These are phyloP conservation scores for Dianthus caryophyllus DNA, from an alignment of 148 eudicot species.

Conservation along the genomic window DNA sequence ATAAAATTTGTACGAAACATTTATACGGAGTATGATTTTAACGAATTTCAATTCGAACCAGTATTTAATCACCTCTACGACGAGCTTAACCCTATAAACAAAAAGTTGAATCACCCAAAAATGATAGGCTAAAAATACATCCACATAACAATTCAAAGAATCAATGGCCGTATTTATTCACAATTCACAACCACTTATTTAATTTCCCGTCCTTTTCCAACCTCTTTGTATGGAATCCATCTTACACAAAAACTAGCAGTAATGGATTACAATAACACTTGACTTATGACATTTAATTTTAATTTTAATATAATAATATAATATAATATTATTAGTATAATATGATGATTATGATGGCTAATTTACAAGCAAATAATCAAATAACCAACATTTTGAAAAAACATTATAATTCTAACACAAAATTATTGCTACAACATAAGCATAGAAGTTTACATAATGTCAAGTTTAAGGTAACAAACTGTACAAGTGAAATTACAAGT, in stretches of 20 bases:
- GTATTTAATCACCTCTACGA: too few species aligned
- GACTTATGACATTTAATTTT: neutral
- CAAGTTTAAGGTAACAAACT: constrained; percentile 6
- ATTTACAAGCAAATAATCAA: constrained; percentile 31
- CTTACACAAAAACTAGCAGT: too few species aligned
- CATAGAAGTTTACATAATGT: neutral
- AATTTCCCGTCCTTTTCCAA: constrained; percentile 6
- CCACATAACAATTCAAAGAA: constrained; percentile 22
- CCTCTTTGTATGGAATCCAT: neutral
- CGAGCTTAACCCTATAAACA: too few species aligned
- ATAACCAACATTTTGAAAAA: constrained; percentile 25
- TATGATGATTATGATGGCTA: constrained; percentile 21
- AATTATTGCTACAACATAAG: neutral
- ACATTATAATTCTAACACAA: neutral
- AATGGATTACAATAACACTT: neutral
- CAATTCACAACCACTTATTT: constrained; percentile 24
- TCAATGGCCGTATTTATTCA: constrained; percentile 13
- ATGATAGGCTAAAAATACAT: constrained; percentile 16
- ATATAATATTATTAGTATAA: neutral
- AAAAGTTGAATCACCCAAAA: too few species aligned
- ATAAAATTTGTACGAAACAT: too few species aligned
- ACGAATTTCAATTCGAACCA: too few species aligned
- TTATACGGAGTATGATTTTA: too few species aligned
- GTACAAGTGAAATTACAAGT: neutral
- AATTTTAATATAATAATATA: neutral